Conservation (phyloP, 768 basidiomycete genomes). For the Panaeolus papilionaceus region DNA sequence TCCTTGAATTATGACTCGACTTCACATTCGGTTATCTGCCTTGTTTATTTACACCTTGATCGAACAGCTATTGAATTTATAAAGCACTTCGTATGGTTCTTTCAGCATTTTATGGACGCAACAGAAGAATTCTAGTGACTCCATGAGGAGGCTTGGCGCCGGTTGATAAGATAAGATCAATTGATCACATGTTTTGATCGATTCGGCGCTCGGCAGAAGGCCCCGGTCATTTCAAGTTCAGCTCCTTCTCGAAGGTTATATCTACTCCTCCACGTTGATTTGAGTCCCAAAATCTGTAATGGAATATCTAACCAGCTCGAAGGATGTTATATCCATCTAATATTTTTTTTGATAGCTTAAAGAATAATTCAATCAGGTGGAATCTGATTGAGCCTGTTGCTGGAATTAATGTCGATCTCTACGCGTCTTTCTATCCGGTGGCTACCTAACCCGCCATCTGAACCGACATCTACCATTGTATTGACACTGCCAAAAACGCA, state of each 20-base stretch:
- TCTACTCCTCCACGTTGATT: background rate
- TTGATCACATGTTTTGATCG: background rate
- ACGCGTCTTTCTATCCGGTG: slow-evolving; percentile 1
- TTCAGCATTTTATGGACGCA: background rate
- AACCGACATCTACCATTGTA: slow-evolving; percentile 4
- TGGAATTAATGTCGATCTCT: background rate
- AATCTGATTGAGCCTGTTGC: background rate
- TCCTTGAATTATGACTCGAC: background rate
- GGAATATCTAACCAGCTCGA: no score
- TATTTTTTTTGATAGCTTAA: background rate
- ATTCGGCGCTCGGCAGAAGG: background rate
- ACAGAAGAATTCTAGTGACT: background rate
- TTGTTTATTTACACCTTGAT: background rate
- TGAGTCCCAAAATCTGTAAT: background rate
- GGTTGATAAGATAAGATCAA: slow-evolving; percentile 8
- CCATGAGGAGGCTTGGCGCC: background rate
- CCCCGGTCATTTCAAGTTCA: background rate
- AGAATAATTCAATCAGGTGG: background rate
- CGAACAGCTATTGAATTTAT: background rate
- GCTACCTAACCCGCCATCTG: background rate
- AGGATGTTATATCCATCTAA: background rate
- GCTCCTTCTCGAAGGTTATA: slow-evolving; percentile 7
- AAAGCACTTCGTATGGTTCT: background rate
- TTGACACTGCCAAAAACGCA: background rate
- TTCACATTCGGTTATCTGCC: background rate